phyloP scores from a whole-genome alignment of 2,329 filamentous ascomycete genomes.

The Colletotrichum neosansevieriae region DNA sequence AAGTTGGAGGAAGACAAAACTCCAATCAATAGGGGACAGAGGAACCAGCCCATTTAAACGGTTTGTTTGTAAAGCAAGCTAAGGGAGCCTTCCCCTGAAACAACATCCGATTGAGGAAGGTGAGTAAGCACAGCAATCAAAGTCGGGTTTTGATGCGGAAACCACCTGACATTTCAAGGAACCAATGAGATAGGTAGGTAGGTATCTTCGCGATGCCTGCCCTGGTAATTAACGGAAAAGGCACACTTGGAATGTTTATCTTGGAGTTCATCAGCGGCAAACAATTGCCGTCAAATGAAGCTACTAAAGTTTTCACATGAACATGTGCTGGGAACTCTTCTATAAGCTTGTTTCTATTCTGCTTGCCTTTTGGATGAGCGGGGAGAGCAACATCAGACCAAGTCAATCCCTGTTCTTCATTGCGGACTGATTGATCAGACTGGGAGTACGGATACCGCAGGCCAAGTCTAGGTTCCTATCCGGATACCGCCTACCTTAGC shows the following conservation, averaged over 20 bases:
- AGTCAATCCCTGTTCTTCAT: background rate
- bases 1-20: accelerated
- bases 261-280: too few relatives aligned
- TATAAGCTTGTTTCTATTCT: background rate
- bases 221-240: too few relatives aligned
- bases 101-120: slow-evolving; percentile 29
- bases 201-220: too few relatives aligned
- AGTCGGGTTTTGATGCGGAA: background rate
- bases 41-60: slow-evolving; percentile 8
- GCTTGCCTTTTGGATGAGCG: background rate
- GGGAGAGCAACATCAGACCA: slow-evolving; percentile 5
- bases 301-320: background rate
- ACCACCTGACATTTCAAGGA: too few relatives aligned
- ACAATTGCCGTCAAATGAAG: background rate
- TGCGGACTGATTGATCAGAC: slow-evolving; percentile 1
- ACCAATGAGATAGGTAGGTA: too few relatives aligned
- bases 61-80: background rate
- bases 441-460: background rate
- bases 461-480: background rate
- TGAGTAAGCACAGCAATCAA: slow-evolving; percentile 25
- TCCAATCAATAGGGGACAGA: accelerated
- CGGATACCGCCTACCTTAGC: too few relatives aligned
- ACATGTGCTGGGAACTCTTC: background rate
- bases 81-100: slow-evolving; percentile 17
- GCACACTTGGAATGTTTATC: background rate